Evolutionary conservation across 805 yeast genomes (phyloP).

Genomic region (Pichia cephalocereana): DNA sequence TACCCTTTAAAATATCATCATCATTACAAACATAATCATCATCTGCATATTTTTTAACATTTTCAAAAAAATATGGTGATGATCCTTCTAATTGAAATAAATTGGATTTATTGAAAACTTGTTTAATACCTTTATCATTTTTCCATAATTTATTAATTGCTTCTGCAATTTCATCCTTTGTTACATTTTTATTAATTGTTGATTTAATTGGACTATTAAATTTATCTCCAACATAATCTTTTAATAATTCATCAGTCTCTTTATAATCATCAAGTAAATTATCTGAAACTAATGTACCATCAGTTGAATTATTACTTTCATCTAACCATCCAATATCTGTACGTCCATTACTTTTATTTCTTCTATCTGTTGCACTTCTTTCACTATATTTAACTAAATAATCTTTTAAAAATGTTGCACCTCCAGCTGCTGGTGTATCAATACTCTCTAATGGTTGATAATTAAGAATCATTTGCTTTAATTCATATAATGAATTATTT

Average conservation of each 20-base stretch:
- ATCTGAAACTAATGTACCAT: slow-evolving; percentile 6
- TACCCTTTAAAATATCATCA: slow-evolving; percentile 77
- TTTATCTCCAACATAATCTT: slow-evolving; percentile 14
- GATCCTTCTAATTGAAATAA: slow-evolving; percentile 81
- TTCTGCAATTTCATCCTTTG: slow-evolving; percentile 51
- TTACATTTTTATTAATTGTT: background rate
- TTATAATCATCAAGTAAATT: slow-evolving; percentile 8
- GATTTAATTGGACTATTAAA: slow-evolving; percentile 3
- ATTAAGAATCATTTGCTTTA: slow-evolving; percentile 41
- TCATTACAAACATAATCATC: slow-evolving; percentile 63
- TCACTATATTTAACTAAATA: slow-evolving; percentile 56
- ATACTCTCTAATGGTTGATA: slow-evolving; percentile 53
- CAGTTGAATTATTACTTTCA: slow-evolving; percentile 4
- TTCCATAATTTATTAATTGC: slow-evolving; percentile 68
- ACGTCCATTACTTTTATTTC: slow-evolving; percentile 45
- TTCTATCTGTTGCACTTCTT: slow-evolving; percentile 41
- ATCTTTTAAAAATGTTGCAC: slow-evolving; percentile 51
- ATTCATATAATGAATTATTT: slow-evolving; percentile 34
- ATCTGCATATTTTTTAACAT: slow-evolving; percentile 55
- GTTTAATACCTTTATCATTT: slow-evolving; percentile 55
- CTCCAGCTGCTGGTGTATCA: slow-evolving; percentile 61
- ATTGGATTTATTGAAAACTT: slow-evolving; percentile 51
- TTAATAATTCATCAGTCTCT: slow-evolving; percentile 8
- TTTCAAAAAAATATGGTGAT: slow-evolving; percentile 72
- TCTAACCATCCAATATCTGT: slow-evolving; percentile 29